Conservation (phyloP, 805 yeast species). For the Saccharomycopsis oosterbeekiorum region DNA sequence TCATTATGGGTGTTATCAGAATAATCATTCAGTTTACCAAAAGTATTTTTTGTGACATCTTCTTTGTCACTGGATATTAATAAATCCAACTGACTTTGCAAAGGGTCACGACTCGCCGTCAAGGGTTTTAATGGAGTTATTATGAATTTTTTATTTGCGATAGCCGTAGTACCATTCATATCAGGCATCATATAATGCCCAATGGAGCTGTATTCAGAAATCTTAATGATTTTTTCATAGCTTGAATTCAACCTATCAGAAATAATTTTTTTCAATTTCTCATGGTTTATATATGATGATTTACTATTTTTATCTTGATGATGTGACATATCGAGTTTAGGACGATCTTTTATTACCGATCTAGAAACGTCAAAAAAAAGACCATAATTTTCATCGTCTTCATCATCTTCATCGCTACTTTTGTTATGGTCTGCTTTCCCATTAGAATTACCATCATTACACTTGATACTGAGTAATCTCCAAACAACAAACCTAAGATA, state of each 20-base stretch:
- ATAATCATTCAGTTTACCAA: not conserved
- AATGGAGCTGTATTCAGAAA: constrained; percentile 16
- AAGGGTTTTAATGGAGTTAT: constrained; percentile 10
- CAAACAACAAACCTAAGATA: constrained; percentile 60
- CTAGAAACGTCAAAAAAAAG: not conserved
- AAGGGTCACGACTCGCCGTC: not conserved
- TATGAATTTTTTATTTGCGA: constrained; percentile 11
- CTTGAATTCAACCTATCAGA: constrained; percentile 17
- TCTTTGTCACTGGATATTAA: not conserved
- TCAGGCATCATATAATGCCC: constrained; percentile 18
- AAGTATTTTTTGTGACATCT: not conserved
- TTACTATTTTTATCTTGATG: not conserved
- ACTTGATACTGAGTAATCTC: constrained; percentile 32
- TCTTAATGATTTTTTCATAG: constrained; percentile 16
- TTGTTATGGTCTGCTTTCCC: not conserved
- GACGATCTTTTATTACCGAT: not conserved
- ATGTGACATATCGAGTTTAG: not conserved
- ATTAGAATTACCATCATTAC: not conserved
- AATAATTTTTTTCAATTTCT: constrained; percentile 12
- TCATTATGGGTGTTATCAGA: not conserved
- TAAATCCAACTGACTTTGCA: not conserved
- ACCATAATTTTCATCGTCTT: not conserved
- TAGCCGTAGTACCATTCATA: constrained; percentile 18
- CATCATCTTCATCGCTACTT: not conserved
- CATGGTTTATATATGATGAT: constrained; percentile 9